These are phyloP conservation scores for Panaeolus papilionaceus DNA, from an alignment of 768 basidiomycete species.

Conservation along the genomic window DNA sequence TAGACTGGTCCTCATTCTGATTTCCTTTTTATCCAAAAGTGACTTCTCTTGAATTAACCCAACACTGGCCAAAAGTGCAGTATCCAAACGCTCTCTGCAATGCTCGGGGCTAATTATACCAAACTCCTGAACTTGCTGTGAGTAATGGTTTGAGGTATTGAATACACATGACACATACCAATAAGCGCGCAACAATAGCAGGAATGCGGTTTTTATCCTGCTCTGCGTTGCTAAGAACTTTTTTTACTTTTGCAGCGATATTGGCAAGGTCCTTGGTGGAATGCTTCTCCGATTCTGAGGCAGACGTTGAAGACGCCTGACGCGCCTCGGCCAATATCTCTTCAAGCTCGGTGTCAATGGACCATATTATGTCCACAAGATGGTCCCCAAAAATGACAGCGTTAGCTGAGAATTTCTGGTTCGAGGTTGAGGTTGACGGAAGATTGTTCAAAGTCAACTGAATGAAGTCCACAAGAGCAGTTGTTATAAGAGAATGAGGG, in stretches of 20 bases:
- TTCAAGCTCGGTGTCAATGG: slow-evolving; percentile 78
- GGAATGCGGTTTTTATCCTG: slow-evolving; percentile 68
- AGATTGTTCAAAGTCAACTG: slow-evolving; percentile 63
- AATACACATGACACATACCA: slow-evolving; percentile 49
- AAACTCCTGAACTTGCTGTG: slow-evolving; percentile 47
- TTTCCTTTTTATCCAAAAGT: slow-evolving; percentile 78
- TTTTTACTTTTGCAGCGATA: slow-evolving; percentile 44
- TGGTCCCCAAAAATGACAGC: slow-evolving; percentile 64
- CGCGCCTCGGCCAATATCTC: slow-evolving; percentile 68
- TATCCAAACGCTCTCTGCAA: slow-evolving; percentile 80
- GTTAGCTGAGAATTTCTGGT: slow-evolving; percentile 53
- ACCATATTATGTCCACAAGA: slow-evolving; percentile 84
- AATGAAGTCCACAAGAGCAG: slow-evolving; percentile 66
- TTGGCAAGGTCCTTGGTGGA: slow-evolving; percentile 28
- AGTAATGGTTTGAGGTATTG: slow-evolving; percentile 14
- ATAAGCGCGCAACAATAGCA: slow-evolving; percentile 61
- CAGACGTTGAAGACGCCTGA: slow-evolving; percentile 38
- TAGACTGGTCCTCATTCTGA: slow-evolving; percentile 78
- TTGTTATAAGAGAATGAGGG: slow-evolving; percentile 50
- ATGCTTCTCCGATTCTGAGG: slow-evolving; percentile 40
- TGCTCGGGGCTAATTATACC: slow-evolving; percentile 63
- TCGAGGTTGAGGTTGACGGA: slow-evolving; percentile 73
- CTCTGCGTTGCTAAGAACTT: slow-evolving; percentile 59
- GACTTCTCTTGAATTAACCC: slow-evolving; percentile 74
- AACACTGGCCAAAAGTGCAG: slow-evolving; percentile 62